Evolutionary conservation across 176 grass and related monocot species (phyloP).

Genomic region (Saccharum officinarum): DNA sequence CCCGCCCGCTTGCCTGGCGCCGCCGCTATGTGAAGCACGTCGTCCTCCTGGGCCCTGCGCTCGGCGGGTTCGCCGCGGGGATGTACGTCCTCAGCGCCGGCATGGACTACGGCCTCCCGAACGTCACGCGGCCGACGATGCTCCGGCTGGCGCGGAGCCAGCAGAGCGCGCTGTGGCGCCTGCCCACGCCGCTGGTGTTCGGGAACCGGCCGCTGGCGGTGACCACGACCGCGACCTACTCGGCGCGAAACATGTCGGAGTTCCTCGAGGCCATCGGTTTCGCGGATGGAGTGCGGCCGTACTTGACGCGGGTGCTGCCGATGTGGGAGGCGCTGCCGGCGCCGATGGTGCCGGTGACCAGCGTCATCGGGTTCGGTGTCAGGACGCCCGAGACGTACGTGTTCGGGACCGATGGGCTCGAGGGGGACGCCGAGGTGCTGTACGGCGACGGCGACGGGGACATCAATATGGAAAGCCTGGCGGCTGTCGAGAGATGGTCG

Average conservation of each 20-base stretch:
- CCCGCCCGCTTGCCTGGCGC: constrained; percentile 51
- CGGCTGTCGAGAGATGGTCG: constrained; percentile 43
- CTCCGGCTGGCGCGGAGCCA: constrained; percentile 40
- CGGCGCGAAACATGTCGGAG: constrained; percentile 24
- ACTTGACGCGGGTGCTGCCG: constrained; percentile 58
- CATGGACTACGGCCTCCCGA: constrained; percentile 32
- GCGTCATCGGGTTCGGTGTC: constrained; percentile 53
- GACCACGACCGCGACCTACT: constrained; percentile 37
- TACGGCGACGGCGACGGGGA: constrained; percentile 70
- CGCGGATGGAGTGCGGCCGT: constrained; percentile 48
- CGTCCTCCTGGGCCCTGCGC: constrained; percentile 46
- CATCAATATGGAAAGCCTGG: constrained; percentile 61
- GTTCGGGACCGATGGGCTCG: constrained; percentile 43
- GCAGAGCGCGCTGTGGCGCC: constrained; percentile 73
- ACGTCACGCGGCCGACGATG: constrained; percentile 18
- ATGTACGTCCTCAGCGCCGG: constrained; percentile 44
- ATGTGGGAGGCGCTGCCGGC: constrained; percentile 31
- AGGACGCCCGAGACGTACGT: constrained; percentile 49
- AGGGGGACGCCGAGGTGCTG: constrained; percentile 42
- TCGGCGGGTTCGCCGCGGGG: constrained; percentile 53
- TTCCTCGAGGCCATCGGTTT: constrained; percentile 71
- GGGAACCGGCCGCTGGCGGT: constrained; percentile 47
- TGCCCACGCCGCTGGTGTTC: constrained; percentile 58
- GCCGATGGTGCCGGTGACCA: constrained; percentile 63
- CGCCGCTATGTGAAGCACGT: constrained; percentile 40